Evolutionary conservation across 495 filamentous ascomycete genomes (phyloP), one percentile per base, ranked within the genome.

Genomic region (Annulohypoxylon stygium): DNA sequence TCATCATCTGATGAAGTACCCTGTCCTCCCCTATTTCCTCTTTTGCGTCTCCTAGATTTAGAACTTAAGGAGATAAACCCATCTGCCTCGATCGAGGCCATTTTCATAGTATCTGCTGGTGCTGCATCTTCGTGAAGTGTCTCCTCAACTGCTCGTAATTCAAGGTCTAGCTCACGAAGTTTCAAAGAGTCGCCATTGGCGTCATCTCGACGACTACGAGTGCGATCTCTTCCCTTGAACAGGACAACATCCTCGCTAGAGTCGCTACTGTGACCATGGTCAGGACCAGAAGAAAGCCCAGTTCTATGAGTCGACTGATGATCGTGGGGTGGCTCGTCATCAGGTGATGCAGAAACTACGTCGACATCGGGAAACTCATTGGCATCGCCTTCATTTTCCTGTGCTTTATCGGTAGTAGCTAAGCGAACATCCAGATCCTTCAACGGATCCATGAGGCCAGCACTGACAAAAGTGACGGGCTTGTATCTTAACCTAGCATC

Each of bases 381-480:
- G 6, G 25, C 10, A 1, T 39, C 9, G 16, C 5, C 23, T 43
- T 20, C 18, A 10, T n/a, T 33, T 20, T 4, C 64, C 33, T 45
- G 41, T 3, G 60, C 14, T 47, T 70, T 23, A 10, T 66, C 16
- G 8, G 50, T 18, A 5, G 33, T 30, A 11, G 69, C 62, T 10
- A 73, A 50, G 20, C 69, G 54, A 33, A 68, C 43, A 33, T 76
- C 57, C 7, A 79, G 47, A 1, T 82, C 76, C 33, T 83, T 78
- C 12, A 86, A 77, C 51, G 86, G 83, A 33, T 90, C 83, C 39
- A 90, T 80, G 33, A 82, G 82, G 23, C 92, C 92, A 25, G 90
- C 92, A 69, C 91, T 92, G 61, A 97, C 87, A 74, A 98, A 98
- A 0, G 79, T 74, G 43, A 97, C 86, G n/a, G 86, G 84, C 54